These are phyloP conservation scores for Ustilaginoidea virens DNA, from an alignment of 2,329 filamentous ascomycete genomes.

Conservation along the genomic window DNA sequence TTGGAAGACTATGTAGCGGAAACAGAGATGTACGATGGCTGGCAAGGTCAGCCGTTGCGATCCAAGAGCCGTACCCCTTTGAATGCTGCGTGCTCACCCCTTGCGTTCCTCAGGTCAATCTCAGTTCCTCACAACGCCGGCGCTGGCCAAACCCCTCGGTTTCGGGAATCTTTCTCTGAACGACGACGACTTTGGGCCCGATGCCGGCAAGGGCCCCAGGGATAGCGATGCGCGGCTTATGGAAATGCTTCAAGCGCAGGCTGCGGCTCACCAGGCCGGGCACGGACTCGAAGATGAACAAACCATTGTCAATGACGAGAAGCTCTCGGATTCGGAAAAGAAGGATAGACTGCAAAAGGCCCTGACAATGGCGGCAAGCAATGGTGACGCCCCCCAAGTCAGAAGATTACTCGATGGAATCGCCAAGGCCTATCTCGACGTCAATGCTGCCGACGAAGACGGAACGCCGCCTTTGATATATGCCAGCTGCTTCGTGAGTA, in stretches of 20 bases:
- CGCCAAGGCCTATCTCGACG: conserved; percentile 61
- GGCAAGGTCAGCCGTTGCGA: conserved; percentile 62
- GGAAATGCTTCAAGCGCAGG: conserved; percentile 91
- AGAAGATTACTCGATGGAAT: conserved; percentile 59
- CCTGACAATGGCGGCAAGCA: conserved; percentile 89
- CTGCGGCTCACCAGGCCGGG: conserved; percentile 63
- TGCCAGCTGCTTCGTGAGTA: conserved; percentile 82
- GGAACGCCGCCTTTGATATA: conserved; percentile 95
- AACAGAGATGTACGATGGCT: conserved; percentile 97
- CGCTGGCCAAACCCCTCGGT: conserved; percentile 66
- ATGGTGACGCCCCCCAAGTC: conserved; percentile 77
- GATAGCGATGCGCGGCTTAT: conserved; percentile 81
- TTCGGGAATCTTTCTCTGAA: conserved; percentile 74
- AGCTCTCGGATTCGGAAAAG: conserved; percentile 63
- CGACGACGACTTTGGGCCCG: conserved; percentile 59
- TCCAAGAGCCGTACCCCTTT: conserved; percentile 1
- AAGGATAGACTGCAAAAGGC: conserved; percentile 68
- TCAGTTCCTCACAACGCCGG: conserved; percentile 80
- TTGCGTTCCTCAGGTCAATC: conserved; percentile 57
- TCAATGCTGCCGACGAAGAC: conserved; percentile 82
- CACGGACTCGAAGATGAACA: conserved; percentile 66
- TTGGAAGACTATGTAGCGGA: conserved; percentile 51
- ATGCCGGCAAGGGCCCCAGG: conserved; percentile 33
- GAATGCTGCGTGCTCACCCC: conserved; percentile 7
- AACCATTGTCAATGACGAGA: conserved; percentile 58